Conservation (phyloP, 805 yeast species). For the Yarrowia phangngaensis region DNA sequence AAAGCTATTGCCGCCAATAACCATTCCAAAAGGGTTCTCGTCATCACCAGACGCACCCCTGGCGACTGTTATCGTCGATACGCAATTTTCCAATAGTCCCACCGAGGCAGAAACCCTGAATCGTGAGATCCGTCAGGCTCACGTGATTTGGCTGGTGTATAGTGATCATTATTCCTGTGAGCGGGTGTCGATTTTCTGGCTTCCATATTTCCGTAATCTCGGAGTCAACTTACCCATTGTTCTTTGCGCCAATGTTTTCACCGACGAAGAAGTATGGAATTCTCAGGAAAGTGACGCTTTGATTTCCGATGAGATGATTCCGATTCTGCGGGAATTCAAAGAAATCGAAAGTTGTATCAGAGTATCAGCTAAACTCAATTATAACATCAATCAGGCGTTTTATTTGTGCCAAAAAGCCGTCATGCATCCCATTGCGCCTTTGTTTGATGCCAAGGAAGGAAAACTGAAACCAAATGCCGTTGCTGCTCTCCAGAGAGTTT, state of each 20-base stretch:
- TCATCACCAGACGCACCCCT: conserved; percentile 57
- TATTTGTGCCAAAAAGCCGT: conserved; percentile 92
- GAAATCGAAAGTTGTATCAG: conserved; percentile 91
- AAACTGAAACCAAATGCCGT: conserved; percentile 71
- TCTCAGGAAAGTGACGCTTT: conserved; percentile 41
- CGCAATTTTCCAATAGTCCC: conserved; percentile 47
- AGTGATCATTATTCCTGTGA: conserved; percentile 94
- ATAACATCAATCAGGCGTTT: conserved; percentile 86
- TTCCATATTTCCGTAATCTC: conserved; percentile 84
- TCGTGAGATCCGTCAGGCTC: conserved; percentile 73
- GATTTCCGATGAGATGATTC: conserved; percentile 75
- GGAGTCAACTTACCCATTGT: conserved; percentile 95
- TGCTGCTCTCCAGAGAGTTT: conserved; percentile 73
- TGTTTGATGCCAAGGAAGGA: conserved; percentile 88
- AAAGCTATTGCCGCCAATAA: conserved; percentile 75
- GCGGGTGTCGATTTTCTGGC: conserved; percentile 87
- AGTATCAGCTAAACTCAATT: conserved; percentile 77
- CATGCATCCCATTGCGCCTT: conserved; percentile 86
- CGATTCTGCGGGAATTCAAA: conserved; percentile 82
- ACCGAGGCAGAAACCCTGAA: conserved; percentile 60
- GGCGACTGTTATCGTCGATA: conserved; percentile 74
- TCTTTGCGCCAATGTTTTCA: conserved; percentile 79
- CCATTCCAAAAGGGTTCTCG: conserved; percentile 70
- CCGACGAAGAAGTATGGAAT: conserved; percentile 43
- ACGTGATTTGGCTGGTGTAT: conserved; percentile 91